These are phyloP conservation scores for Kazachstania bromeliacearum DNA, from an alignment of 805 yeast genomes.

Conservation along the genomic window DNA sequence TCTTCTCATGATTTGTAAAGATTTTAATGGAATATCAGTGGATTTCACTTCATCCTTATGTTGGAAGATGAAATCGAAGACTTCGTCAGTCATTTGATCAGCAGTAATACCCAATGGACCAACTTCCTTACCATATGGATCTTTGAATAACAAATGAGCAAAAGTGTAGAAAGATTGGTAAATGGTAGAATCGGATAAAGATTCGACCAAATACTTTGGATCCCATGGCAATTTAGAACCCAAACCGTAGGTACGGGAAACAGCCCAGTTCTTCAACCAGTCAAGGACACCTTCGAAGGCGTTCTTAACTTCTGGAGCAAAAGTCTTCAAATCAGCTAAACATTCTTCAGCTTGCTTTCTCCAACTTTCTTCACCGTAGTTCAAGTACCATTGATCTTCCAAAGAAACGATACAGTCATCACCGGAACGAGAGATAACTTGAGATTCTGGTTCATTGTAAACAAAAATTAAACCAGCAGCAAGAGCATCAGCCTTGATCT, in stretches of 20 bases:
- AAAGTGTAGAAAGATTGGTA: constrained; percentile 94
- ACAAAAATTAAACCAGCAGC: constrained; percentile 72
- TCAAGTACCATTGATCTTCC: constrained; percentile 97
- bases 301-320: constrained; percentile 71
- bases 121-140: constrained; percentile 65
- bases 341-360: constrained; percentile 72
- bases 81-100: constrained; percentile 85
- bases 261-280: constrained; percentile 98
- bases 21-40: constrained; percentile 52
- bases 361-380: constrained; percentile 94
- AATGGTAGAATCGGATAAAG: constrained; percentile 89
- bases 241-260: constrained; percentile 90
- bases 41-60: constrained; percentile 47
- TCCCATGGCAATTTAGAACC: constrained; percentile 98
- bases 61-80: constrained; percentile 82
- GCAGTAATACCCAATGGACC: constrained; percentile 72
- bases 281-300: constrained; percentile 90
- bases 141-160: constrained; percentile 75
- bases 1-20: constrained; percentile 68
- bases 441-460: constrained; percentile 89
- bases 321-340: constrained; percentile 65
- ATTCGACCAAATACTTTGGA: constrained; percentile 83
- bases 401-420: constrained; percentile 93
- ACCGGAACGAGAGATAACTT: constrained; percentile 88
- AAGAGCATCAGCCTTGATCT: constrained; percentile 74